Evolutionary conservation across 1,284 basidiomycete species (phyloP).

Genomic region (Pholiota adiposa): DNA sequence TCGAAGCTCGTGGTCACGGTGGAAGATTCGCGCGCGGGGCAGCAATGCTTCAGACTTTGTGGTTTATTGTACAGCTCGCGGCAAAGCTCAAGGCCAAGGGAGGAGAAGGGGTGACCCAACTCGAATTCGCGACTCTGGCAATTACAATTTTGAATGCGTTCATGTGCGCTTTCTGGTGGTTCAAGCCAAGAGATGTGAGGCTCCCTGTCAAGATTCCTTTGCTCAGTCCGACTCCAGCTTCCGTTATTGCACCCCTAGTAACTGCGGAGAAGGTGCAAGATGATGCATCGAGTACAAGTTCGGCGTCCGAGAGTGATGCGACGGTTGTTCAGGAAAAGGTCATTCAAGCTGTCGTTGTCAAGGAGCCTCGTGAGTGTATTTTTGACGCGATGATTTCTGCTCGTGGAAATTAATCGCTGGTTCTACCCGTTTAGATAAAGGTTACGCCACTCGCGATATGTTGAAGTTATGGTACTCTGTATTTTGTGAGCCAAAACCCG

Average conservation of each 20-base stretch:
- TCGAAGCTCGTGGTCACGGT: constrained; percentile 30
- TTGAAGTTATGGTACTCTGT: too few relatives aligned
- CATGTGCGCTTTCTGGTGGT: constrained; percentile 34
- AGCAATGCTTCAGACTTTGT: constrained; percentile 28
- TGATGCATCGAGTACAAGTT: background rate
- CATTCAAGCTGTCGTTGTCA: too few relatives aligned
- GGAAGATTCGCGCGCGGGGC: constrained; percentile 30
- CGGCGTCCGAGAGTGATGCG: too few relatives aligned
- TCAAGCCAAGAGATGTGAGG: constrained; percentile 33
- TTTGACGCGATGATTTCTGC: too few relatives aligned
- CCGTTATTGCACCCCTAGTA: background rate
- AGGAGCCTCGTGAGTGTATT: too few relatives aligned
- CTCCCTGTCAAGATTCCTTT: constrained; percentile 14
- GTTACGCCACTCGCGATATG: too few relatives aligned
- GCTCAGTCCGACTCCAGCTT: background rate
- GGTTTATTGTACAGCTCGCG: constrained; percentile 29
- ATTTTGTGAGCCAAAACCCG: too few relatives aligned
- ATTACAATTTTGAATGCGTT: constrained; percentile 24
- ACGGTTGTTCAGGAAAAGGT: too few relatives aligned
- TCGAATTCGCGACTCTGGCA: constrained; percentile 29
- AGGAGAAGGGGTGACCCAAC: constrained; percentile 23
- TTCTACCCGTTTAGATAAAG: too few relatives aligned
- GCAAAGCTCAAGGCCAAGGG: background rate
- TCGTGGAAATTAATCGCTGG: too few relatives aligned
- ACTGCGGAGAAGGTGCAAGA: background rate